Evolutionary conservation across 108 stramenopile genomes (phyloP).

Genomic region (Nitzschia sp.): DNA sequence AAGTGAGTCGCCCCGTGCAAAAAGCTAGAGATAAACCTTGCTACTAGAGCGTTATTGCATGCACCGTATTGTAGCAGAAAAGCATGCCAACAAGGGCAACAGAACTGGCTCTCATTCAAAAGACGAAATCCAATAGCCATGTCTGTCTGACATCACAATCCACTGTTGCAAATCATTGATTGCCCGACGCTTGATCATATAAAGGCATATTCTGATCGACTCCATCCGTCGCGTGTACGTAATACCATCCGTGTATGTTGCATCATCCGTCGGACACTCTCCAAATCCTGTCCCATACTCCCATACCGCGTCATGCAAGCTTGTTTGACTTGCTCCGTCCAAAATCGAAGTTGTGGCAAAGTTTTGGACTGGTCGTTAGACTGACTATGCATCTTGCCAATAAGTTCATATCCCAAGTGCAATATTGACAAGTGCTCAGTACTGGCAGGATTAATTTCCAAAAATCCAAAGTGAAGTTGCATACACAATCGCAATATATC

Average conservation of each 20-base stretch:
- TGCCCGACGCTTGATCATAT: too few relatives aligned
- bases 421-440: slow-evolving; percentile 79
- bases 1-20: too few relatives aligned
- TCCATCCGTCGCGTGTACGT: slow-evolving; percentile 32
- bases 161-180: too few relatives aligned
- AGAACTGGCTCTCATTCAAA: too few relatives aligned
- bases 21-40: too few relatives aligned
- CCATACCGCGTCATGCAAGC: slow-evolving; percentile 74
- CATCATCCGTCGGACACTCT: slow-evolving; percentile 55
- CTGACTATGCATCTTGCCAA: slow-evolving; percentile 7
- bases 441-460: slow-evolving; percentile 65
- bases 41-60: too few relatives aligned
- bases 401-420: slow-evolving; percentile 71
- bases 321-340: slow-evolving; percentile 78
- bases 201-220: slow-evolving; percentile 2
- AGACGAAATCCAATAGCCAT: neutral
- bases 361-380: slow-evolving; percentile 38
- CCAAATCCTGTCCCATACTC: slow-evolving; percentile 54
- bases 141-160: too few relatives aligned
- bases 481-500: slow-evolving; percentile 19
- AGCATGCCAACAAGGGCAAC: too few relatives aligned
- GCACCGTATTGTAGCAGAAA: too few relatives aligned
- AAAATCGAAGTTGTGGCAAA: slow-evolving; percentile 49
- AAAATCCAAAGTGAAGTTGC: slow-evolving; percentile 70
- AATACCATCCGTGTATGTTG: slow-evolving; percentile 67